These are phyloP conservation scores for Neofusicoccum sp. DNA, from an alignment of 2,329 filamentous ascomycete genomes.

Conservation along the genomic window DNA sequence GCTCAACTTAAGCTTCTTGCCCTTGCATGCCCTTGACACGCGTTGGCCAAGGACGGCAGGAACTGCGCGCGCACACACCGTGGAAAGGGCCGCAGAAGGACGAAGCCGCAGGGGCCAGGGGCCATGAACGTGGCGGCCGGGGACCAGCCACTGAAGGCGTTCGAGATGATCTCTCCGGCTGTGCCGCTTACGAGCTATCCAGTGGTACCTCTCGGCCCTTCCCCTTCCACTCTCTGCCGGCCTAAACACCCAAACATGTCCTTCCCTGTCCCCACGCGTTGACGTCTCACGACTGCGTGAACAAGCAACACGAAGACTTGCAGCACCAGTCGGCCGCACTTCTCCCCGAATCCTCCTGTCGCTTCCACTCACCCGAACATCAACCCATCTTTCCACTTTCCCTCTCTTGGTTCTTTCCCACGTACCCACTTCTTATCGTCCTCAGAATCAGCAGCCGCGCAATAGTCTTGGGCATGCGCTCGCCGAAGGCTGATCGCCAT, in stretches of 20 bases:
- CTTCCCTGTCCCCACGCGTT: background rate
- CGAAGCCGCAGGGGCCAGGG: slow-evolving; percentile 4
- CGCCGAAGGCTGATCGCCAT: slow-evolving; percentile 1
- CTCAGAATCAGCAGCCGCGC: background rate
- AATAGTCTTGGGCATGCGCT: background rate
- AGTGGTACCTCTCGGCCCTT: slow-evolving; percentile 3
- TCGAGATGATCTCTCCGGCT: background rate
- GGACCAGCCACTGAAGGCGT: background rate
- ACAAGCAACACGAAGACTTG: background rate
- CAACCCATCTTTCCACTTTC: background rate
- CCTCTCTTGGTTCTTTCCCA: background rate
- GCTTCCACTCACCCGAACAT: background rate
- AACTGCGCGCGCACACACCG: background rate
- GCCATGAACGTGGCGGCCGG: background rate
- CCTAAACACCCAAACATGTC: slow-evolving; percentile 2
- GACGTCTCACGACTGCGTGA: background rate
- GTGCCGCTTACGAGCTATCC: background rate
- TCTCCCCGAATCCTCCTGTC: background rate
- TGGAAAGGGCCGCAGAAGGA: too few relatives aligned
- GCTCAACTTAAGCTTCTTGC: background rate
- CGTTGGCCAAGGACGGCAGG: background rate
- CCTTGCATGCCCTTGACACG: background rate
- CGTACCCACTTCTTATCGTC: background rate
- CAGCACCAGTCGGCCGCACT: background rate
- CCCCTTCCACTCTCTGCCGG: background rate